These are phyloP conservation scores for Phytophthora megakarya DNA, from an alignment of 352 stramenopile genomes.

Conservation along the genomic window DNA sequence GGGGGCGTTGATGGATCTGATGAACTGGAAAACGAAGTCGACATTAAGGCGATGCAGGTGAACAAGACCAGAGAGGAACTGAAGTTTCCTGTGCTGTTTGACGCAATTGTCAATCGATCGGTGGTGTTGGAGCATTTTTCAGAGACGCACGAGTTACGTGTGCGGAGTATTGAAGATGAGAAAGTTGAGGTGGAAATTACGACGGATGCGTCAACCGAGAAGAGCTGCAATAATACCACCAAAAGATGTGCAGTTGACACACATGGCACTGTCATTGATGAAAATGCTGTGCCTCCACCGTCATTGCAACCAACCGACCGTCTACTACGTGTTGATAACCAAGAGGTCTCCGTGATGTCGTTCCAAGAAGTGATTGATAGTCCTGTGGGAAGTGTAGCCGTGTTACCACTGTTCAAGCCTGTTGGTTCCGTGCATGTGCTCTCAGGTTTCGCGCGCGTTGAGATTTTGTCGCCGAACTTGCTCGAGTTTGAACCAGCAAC, in stretches of 20 bases:
- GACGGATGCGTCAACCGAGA: constrained; percentile 8
- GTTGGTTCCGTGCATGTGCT: constrained; percentile 42
- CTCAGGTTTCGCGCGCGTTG: constrained; percentile 62
- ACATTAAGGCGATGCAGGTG: not conserved
- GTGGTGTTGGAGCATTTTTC: constrained; percentile 34
- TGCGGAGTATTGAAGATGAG: constrained; percentile 26
- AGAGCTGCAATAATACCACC: constrained; percentile 12
- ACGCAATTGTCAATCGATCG: constrained; percentile 25
- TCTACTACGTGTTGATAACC: constrained; percentile 54
- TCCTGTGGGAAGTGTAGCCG: constrained; percentile 40
- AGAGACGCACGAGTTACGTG: constrained; percentile 29
- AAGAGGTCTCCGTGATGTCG: constrained; percentile 44
- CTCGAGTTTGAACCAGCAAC: constrained; percentile 60
- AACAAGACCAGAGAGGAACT: constrained; percentile 11
- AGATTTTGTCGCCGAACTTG: constrained; percentile 55
- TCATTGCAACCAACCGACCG: constrained; percentile 45
- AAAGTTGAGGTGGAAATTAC: constrained; percentile 15
- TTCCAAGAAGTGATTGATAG: constrained; percentile 54
- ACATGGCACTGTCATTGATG: constrained; percentile 4
- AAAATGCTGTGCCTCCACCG: constrained; percentile 23
- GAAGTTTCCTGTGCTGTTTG: constrained; percentile 44
- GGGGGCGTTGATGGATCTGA: not conserved
- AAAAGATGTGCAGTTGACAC: constrained; percentile 7
- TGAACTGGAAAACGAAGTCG: not conserved
- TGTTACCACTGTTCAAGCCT: constrained; percentile 59